A percentile compares a stretch with the other conserved stretches of the same genome.
These are phyloP conservation scores for Lachnellula hyalina DNA, from an alignment of 2,329 filamentous ascomycete genomes.

Conservation along the genomic window DNA sequence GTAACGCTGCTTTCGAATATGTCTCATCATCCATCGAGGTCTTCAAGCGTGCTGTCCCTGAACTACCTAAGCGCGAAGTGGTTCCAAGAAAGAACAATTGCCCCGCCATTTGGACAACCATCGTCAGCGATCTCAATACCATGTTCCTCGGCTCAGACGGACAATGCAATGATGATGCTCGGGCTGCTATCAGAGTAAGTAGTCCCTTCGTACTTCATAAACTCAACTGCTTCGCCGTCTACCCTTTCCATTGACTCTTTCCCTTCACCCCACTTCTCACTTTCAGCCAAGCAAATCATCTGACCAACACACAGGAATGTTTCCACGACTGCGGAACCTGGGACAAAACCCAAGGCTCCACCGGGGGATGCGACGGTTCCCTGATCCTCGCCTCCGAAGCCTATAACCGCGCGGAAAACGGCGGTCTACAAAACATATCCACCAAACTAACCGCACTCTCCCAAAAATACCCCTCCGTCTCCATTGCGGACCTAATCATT, in stretches of 20 bases:
- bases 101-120: constrained; percentile 37
- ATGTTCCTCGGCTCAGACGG: constrained; percentile 1
- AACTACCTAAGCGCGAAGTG: not conserved
- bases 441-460: constrained; percentile 5
- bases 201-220: too few species aligned
- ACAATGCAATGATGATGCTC: constrained; percentile 16
- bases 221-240: too few species aligned
- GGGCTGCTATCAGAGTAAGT: constrained; percentile 17
- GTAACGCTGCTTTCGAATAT: too few species aligned
- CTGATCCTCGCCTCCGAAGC: constrained; percentile 11
- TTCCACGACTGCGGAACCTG: constrained; percentile 20
- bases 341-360: constrained; percentile 10
- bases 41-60: too few species aligned
- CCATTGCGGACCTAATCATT: constrained; percentile 15
- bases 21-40: too few species aligned
- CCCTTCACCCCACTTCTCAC: not conserved
- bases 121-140: constrained; percentile 5
- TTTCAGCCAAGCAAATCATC: not conserved
- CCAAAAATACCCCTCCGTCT: constrained; percentile 1
- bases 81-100: not conserved
- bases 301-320: constrained; percentile 1
- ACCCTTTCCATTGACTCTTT: not conserved
- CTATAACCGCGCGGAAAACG: constrained; percentile 10
- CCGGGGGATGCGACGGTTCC: constrained; percentile 17
- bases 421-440: constrained; percentile 11